Evolutionary conservation across 78 protist species (phyloP).

Genomic region (Protostelium mycophagum): DNA sequence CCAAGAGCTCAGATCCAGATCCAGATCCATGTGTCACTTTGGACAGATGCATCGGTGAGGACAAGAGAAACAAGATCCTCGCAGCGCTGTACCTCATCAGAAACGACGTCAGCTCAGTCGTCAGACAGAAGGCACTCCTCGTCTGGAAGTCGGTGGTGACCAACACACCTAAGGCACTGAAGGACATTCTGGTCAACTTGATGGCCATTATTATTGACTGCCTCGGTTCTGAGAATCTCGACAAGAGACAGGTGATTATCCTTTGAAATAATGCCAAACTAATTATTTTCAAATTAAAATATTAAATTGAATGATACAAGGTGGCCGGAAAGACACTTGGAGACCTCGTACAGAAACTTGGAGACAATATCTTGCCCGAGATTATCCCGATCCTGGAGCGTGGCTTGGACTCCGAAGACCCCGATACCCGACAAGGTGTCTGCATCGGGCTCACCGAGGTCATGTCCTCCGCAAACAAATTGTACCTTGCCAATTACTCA

Average conservation of each 20-base stretch:
- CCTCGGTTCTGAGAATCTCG: constrained; percentile 46
- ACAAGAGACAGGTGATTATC: constrained; percentile 13
- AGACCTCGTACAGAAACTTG: constrained; percentile 82
- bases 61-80: constrained; percentile 23
- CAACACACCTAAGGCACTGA: constrained; percentile 75
- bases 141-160: constrained; percentile 85
- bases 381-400: constrained; percentile 71
- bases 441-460: constrained; percentile 86
- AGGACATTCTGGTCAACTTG: constrained; percentile 65
- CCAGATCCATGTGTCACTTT: neutral
- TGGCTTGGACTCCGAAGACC: constrained; percentile 28
- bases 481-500: constrained; percentile 28
- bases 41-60: neutral
- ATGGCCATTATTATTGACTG: constrained; percentile 57
- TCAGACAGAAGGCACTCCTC: constrained; percentile 71
- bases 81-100: constrained; percentile 81
- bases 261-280: neutral
- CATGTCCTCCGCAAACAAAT: constrained; percentile 46
- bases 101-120: constrained; percentile 57
- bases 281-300: neutral
- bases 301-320: neutral
- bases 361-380: constrained; percentile 77
- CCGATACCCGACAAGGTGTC: constrained; percentile 72
- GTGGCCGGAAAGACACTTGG: constrained; percentile 81
- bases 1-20: neutral